Percentiles rank a stretch among this genome's conserved stretches.
Evolutionary conservation across 176 grass and related monocot species (phyloP).

Genomic region (sorghum (Sorghum bicolor)): DNA sequence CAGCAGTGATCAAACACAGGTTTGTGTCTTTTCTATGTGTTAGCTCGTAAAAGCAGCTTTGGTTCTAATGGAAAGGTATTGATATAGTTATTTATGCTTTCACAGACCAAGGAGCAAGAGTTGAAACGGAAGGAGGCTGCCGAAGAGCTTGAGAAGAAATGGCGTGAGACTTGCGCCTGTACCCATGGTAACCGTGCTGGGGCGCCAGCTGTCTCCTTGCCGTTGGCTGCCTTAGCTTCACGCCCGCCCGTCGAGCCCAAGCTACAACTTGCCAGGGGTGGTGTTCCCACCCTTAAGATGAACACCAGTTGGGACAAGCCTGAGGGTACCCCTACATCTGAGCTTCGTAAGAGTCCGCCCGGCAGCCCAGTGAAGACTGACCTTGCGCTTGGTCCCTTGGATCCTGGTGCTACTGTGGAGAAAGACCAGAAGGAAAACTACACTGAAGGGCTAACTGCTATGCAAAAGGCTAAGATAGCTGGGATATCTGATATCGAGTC

Average conservation of each 20-base stretch:
- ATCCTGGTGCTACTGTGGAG: conserved; percentile 24
- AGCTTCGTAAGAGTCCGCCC: conserved; percentile 44
- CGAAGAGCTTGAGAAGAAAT: conserved; percentile 79
- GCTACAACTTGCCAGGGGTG: conserved; percentile 32
- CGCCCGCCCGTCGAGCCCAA: conserved; percentile 27
- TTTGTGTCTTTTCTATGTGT: conserved; percentile 28
- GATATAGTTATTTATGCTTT: conserved; percentile 11
- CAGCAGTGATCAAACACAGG: conserved; percentile 34
- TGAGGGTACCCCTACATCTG: conserved; percentile 21
- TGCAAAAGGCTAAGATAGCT: conserved; percentile 70
- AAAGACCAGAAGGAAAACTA: conserved; percentile 41
- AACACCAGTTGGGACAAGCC: conserved; percentile 40
- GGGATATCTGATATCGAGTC: conserved; percentile 80
- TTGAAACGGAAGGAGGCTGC: conserved; percentile 48
- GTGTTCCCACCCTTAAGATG: conserved; percentile 51
- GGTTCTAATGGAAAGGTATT: not conserved
- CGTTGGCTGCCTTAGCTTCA: conserved; percentile 15
- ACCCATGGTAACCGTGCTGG: conserved; percentile 39
- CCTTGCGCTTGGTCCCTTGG: conserved; percentile 58
- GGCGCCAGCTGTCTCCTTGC: conserved; percentile 36
- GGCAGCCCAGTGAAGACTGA: conserved; percentile 89
- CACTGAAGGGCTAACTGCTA: conserved; percentile 44
- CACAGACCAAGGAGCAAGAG: conserved; percentile 69
- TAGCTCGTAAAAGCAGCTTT: not conserved
- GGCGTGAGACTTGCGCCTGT: conserved; percentile 53